Conservation (phyloP, 2,329 filamentous ascomycete species). For the Coniosporium tulheliwenetii region DNA sequence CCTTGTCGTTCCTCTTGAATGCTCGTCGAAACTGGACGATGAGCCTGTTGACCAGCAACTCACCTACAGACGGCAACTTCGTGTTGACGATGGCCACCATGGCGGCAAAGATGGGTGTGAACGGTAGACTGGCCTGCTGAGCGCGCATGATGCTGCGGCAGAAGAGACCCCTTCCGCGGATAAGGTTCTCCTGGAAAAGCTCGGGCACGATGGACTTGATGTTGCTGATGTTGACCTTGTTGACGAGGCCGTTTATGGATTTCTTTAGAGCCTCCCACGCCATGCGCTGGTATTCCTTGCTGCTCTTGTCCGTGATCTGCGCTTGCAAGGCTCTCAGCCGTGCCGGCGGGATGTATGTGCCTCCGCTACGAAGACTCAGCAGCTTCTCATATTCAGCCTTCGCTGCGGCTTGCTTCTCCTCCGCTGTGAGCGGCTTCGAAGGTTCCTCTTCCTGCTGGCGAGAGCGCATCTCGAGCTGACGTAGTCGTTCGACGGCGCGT, state of each 20-base stretch:
- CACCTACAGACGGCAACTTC: conserved; percentile 86
- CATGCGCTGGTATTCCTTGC: conserved; percentile 97
- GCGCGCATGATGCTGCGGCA: conserved; percentile 98
- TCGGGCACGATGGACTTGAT: conserved; percentile 97
- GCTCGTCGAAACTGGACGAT: conserved; percentile 90
- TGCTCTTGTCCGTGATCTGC: conserved; percentile 90
- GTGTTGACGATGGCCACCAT: conserved; percentile 97
- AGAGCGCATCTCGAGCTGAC: conserved; percentile 29
- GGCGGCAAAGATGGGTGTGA: conserved; percentile 89
- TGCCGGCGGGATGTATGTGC: conserved; percentile 91
- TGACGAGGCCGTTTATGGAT: conserved; percentile 95
- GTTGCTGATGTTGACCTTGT: conserved; percentile 96
- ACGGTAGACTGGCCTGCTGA: conserved; percentile 86
- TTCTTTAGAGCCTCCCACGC: conserved; percentile 98
- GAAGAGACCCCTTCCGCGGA: conserved; percentile 82
- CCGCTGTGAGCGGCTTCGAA: conserved; percentile 47
- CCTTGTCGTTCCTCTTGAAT: conserved; percentile 93
- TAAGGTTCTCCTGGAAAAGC: conserved; percentile 84
- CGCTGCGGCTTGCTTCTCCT: conserved; percentile 73
- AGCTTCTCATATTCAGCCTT: conserved; percentile 92
- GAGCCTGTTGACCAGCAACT: conserved; percentile 71
- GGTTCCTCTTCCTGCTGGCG: conserved; percentile 21
- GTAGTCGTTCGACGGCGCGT: conserved; percentile 35
- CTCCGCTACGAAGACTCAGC: conserved; percentile 81
- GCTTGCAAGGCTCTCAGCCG: conserved; percentile 81